Evolutionary conservation across 768 basidiomycete genomes (phyloP), one percentile per base, ranked within the genome.

Genomic region (Crucibulum laeve): DNA sequence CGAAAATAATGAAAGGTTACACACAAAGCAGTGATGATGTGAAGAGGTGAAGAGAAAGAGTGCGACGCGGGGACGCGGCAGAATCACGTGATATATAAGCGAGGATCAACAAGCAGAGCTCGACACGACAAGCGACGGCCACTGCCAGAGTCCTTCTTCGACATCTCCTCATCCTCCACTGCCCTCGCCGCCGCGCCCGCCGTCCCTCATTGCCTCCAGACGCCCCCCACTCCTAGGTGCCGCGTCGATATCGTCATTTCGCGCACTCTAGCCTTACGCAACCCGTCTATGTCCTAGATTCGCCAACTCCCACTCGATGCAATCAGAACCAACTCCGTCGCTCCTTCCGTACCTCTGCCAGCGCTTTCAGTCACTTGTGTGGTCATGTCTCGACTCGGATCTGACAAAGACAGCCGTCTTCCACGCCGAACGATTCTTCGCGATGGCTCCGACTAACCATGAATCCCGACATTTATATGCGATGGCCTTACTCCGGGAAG

Each of bases 381-480:
- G 89, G 88, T 79, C 80, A 53, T 90, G 82, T 65, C 81, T 92
- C 46, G 90, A 92, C 68, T 76, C 80, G 43, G 85, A 86, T 55
- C 79, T 92, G 35, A 71, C 77, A 53, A 78, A 76, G 62, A 82
- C 89, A 10, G 91, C 91, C 30, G 77, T 90, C 36, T 95, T 95
- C 70, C 88, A 88, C 67, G 89, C 91, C 25, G 92, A 94, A 65
- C 70, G 89, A 50, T 88, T 88, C 60, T 85, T 76, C 59, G 77
- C 80, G 30, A 65, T 88, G 61, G 82, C 87, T 63, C 70, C 74
- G 48, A 60, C 69, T 23, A 81, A 79, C 62, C 91, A 94, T 59
- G 83, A 88, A 57, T 81, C 89, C 51, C 79, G 87, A 44, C 90
- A 90, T 69, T 76, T 93, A 35, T 88, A 89, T 71, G 89, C 91